Conservation (phyloP, 1,284 basidiomycete genomes). For the Microbotryum saponariae region DNA sequence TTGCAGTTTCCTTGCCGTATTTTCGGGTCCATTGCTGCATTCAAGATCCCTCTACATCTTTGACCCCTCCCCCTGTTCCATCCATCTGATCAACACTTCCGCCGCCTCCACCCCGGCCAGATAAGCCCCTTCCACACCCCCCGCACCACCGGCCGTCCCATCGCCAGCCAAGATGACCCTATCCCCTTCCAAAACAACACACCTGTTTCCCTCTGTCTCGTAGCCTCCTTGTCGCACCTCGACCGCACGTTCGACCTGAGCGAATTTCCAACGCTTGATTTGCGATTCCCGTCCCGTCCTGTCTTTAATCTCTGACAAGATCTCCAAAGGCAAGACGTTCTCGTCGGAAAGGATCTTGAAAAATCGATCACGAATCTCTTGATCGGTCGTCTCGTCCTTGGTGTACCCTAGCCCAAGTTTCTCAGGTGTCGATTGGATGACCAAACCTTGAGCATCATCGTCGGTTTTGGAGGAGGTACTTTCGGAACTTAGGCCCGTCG, state of each 20-base stretch:
- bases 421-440: constrained; percentile 3
- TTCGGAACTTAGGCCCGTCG: neutral
- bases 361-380: neutral
- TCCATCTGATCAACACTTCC: neutral
- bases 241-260: neutral
- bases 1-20: no score
- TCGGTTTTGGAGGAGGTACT: neutral
- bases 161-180: constrained; percentile 2
- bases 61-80: constrained; percentile 1
- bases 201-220: neutral
- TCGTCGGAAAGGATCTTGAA: neutral
- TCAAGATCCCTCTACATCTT: neutral
- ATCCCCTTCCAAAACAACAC: neutral
- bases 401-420: neutral
- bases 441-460: neutral
- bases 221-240: neutral
- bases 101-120: neutral
- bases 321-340: neutral
- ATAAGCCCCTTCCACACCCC: constrained; percentile 1
- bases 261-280: constrained; percentile 7
- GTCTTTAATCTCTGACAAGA: neutral
- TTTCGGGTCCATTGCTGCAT: no score
- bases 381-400: neutral
- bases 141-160: constrained; percentile 2
- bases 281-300: neutral